Percentiles rank a stretch among this genome's conserved stretches.
Conservation (phyloP, 2,329 filamentous ascomycete species). For the Dactylellina sp. region DNA sequence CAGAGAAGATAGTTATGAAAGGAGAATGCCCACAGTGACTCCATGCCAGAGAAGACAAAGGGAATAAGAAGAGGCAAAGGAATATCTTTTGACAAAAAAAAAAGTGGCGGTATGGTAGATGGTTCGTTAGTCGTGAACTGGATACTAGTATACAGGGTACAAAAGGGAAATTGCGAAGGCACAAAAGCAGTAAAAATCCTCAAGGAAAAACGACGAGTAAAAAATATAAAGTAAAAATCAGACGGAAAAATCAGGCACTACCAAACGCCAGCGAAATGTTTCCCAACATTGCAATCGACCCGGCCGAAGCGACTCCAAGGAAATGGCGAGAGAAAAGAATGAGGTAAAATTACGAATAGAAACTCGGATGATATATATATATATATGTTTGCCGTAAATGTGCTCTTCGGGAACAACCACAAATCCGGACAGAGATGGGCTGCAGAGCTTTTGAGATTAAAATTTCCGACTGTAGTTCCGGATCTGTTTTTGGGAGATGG, state of each 20-base stretch:
- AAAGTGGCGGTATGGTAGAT: constrained; percentile 22
- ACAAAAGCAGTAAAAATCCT: too few relatives aligned
- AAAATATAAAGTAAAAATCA: constrained; percentile 11
- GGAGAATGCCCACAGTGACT: constrained; percentile 46
- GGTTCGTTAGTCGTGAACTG: constrained; percentile 51
- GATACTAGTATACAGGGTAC: constrained; percentile 49
- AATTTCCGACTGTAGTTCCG: constrained; percentile 16
- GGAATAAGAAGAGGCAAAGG: constrained; percentile 21
- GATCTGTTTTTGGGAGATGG: constrained; percentile 1
- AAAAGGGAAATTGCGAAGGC: constrained; percentile 25
- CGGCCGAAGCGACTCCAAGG: constrained; percentile 56
- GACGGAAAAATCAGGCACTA: constrained; percentile 10
- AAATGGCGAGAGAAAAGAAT: constrained; percentile 40
- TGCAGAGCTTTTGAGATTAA: background rate
- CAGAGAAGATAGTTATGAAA: constrained; percentile 21
- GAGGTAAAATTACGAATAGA: constrained; percentile 36
- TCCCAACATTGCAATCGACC: constrained; percentile 57
- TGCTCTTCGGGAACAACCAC: background rate
- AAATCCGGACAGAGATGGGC: background rate
- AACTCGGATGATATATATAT: constrained; percentile 17
- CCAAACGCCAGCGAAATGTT: constrained; percentile 56
- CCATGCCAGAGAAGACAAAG: constrained; percentile 57
- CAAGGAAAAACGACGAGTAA: too few relatives aligned
- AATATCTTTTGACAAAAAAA: constrained; percentile 29
- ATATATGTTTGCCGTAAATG: background rate